Evolutionary conservation across 441 rosid species (phyloP), one percentile per base, ranked within the genome.

Genomic region (Euphorbia corollata): DNA sequence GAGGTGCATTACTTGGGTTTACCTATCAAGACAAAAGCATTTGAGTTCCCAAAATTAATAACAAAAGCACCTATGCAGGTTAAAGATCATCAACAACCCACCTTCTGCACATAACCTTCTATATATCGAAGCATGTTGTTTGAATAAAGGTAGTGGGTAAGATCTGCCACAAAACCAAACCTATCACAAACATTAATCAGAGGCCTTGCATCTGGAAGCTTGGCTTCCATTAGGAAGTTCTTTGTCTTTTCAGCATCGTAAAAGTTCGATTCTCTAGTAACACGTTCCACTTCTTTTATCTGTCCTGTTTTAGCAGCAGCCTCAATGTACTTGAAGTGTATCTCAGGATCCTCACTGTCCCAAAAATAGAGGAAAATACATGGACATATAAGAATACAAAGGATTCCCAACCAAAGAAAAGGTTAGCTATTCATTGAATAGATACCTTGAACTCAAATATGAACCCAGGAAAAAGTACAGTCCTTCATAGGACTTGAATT

Each of bases 21-120:
- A 90, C 98, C 98, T 92, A 68, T 24, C 18, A 76, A 71, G 55
- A 13, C 10, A 64, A 32, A 78, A 73, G 67, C n/a, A 67, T 20
- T 56, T 59, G 71, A 66, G 45, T 19, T 62, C 68, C 47, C 19
- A 59, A 34, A 58, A 34, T 22, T 12, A 38, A 68, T 53, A 0
- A 13, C 2, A 47, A 8, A 59, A 51, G 23, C 5, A 13, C 8
- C 36, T 1, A 20, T 16, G 20, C 24, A 59, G 38, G 47, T 59
- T n/a, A 24, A 8, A 36, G 66, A 66, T 9, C 30, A 38, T 8
- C 24, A 63, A 59, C 19, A 2, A 20, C 75, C 61, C 80, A 96
- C 98, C 98, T 96, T 96, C 81, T 92, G 98, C 58, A 96, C 98
- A 75, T 92, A 96, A 72, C 98, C 98, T 83, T 96, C 98, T 68